These are phyloP conservation scores for Podospora appendiculata DNA, from an alignment of 495 filamentous ascomycete species.

Conservation along the genomic window DNA sequence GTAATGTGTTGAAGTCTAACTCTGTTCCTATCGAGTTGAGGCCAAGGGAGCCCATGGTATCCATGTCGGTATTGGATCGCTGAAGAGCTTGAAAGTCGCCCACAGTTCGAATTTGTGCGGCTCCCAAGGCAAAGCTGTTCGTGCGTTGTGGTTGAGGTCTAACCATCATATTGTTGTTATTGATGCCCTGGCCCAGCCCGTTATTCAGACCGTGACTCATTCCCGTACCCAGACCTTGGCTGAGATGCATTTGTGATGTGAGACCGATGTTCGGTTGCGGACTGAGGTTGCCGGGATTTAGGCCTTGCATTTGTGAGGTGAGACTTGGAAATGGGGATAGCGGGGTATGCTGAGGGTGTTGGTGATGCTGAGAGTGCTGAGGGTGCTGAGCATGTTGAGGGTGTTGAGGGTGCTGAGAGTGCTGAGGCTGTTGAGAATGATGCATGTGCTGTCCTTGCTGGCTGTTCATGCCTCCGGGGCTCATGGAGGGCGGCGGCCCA, in stretches of 20 bases:
- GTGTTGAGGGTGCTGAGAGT: not conserved
- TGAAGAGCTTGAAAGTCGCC: conserved; percentile 41
- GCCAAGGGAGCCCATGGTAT: conserved; percentile 27
- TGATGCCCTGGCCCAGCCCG: conserved; percentile 9
- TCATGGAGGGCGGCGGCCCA: conserved; percentile 20
- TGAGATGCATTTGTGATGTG: conserved; percentile 22
- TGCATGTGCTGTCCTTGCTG: conserved; percentile 25
- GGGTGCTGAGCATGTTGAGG: conserved; percentile 3
- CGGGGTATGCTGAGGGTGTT: conserved; percentile 15
- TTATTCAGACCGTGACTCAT: conserved; percentile 20
- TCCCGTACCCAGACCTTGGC: conserved; percentile 22
- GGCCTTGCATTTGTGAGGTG: conserved; percentile 24
- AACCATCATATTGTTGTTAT: conserved; percentile 26
- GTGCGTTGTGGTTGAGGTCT: conserved; percentile 31
- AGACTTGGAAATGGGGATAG: conserved; percentile 25
- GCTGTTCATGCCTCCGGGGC: conserved; percentile 22
- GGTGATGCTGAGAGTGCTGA: conserved; percentile 5
- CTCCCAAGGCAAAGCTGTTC: conserved; percentile 33
- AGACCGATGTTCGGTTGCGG: conserved; percentile 19
- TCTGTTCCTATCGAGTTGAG: conserved; percentile 22
- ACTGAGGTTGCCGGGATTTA: conserved; percentile 23
- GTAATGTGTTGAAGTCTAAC: conserved; percentile 26
- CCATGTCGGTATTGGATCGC: conserved; percentile 32
- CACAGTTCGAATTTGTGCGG: conserved; percentile 32
- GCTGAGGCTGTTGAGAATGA: conserved; percentile 8